Base-by-base conservation (phyloP, 2,329 filamentous ascomycete species). In the Ceratocystis eucalypticola region DNA sequence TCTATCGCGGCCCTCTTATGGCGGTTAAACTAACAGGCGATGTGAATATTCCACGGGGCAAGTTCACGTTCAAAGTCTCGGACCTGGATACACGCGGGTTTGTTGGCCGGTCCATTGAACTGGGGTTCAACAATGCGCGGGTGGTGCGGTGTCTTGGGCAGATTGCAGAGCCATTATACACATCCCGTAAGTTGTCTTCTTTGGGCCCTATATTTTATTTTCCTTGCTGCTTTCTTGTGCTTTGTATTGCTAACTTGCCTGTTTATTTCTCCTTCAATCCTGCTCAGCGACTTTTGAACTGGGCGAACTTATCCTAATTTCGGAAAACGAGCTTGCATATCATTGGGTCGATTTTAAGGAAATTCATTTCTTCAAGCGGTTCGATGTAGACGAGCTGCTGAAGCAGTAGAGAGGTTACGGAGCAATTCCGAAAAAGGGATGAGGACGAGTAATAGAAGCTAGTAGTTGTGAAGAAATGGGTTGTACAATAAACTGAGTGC, bases 21-120 rank as follows among this genome's bases (percentile, higher is more conserved):
- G 93, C 88, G 0, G 85, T 96, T 72, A 97, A 97, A 74, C 77
- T 99, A 44, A 97, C 93, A 0, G 93, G 93, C 0, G 93, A 99
- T 72, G 85, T 88, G 0, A 95, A 96, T 70, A 85, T 97, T 15
- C 93, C 93, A 0, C 82, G 92, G 7, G 93, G 92, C 7, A 88
- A 96, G 74, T 84, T 86, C 70, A 90, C 88, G 0, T 96, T 96
- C 73, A 80, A 89, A 2, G 88, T 86, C 0, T 83, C 90, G 4
- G 91, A 96, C 70, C 83, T 97, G 45, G 87, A 88, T 0, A 79
- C 81, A 0, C 76, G 72, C 0, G 90, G 89, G 0, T 80, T 87
- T 25, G 75, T 93, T 0, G 79, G 85, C 0, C 77, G 84, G 0
- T 84, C 86, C 0, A 77, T 82, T 1, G 87, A 91, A 67, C 76